These are phyloP conservation scores for Heliocybe sulcata DNA, from an alignment of 1,284 basidiomycete genomes.

Conservation along the genomic window DNA sequence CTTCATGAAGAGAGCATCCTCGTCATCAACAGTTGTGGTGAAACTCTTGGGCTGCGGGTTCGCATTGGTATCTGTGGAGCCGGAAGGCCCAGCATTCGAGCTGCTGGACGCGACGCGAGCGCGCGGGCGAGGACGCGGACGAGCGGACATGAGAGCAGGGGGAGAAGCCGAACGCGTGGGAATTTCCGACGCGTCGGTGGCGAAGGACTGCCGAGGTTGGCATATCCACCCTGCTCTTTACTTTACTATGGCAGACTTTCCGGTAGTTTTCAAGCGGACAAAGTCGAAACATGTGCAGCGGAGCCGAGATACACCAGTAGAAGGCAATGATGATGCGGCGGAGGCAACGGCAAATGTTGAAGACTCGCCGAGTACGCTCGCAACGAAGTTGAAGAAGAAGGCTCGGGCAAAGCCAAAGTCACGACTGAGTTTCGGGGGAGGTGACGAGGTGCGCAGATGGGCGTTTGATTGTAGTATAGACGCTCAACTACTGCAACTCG, in stretches of 20 bases:
- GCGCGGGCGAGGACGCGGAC: constrained; percentile 43
- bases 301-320: constrained; percentile 35
- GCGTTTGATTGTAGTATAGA: background rate
- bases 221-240: no score
- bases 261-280: constrained; percentile 47
- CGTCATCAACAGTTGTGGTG: constrained; percentile 32
- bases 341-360: constrained; percentile 16
- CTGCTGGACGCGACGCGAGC: constrained; percentile 27
- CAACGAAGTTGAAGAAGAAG: constrained; percentile 63
- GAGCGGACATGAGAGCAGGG: constrained; percentile 27
- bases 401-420: constrained; percentile 54
- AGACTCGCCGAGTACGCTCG: constrained; percentile 46
- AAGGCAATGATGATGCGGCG: constrained; percentile 18
- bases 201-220: background rate
- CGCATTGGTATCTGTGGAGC: constrained; percentile 6
- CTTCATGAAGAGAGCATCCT: constrained; percentile 59
- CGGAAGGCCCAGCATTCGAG: constrained; percentile 12
- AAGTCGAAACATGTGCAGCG: constrained; percentile 47
- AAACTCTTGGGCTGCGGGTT: background rate
- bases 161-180: constrained; percentile 33
- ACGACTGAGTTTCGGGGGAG: constrained; percentile 76
- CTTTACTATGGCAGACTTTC: constrained; percentile 21
- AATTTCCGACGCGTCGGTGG: constrained; percentile 21
- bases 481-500: background rate
- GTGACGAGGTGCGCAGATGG: constrained; percentile 51